These are phyloP conservation scores for Huntiella decipiens DNA, from an alignment of 2,329 filamentous ascomycete species.

Conservation along the genomic window DNA sequence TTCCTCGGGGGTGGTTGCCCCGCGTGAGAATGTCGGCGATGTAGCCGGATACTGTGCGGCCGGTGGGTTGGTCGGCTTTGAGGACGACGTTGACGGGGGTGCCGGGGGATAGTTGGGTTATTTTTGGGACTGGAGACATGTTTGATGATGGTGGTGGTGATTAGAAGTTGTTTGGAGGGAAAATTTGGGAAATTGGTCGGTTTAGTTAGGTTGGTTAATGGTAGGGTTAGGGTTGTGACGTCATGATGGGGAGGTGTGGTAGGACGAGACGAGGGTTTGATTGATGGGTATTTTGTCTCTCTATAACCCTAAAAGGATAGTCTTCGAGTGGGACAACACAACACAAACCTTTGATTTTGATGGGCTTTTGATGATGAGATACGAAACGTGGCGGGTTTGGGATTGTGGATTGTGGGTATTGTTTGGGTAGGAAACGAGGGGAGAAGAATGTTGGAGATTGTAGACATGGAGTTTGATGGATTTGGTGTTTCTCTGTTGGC, in stretches of 20 bases:
- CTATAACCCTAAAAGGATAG: no score
- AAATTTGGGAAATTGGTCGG: background rate
- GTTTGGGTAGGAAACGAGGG: no score
- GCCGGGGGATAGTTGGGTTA: conserved; percentile 37
- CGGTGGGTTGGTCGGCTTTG: conserved; percentile 58
- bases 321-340: no score
- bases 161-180: background rate
- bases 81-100: conserved; percentile 52
- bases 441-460: no score
- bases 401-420: no score
- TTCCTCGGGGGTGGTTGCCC: conserved; percentile 57
- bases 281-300: no score
- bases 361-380: no score
- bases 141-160: background rate
- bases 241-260: background rate
- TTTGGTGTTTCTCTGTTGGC: no score
- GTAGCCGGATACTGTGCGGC: conserved; percentile 46
- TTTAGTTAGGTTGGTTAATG: background rate
- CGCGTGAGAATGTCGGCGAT: conserved; percentile 51
- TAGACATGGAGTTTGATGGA: no score
- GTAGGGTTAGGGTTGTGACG: background rate
- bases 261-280: no score
- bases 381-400: no score
- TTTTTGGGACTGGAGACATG: conserved; percentile 24
- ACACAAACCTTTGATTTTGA: no score